Percentiles rank a stretch among this genome's conserved stretches.
Conservation (phyloP, 108 stramenopile genomes). For the Conticribra guillardii region DNA sequence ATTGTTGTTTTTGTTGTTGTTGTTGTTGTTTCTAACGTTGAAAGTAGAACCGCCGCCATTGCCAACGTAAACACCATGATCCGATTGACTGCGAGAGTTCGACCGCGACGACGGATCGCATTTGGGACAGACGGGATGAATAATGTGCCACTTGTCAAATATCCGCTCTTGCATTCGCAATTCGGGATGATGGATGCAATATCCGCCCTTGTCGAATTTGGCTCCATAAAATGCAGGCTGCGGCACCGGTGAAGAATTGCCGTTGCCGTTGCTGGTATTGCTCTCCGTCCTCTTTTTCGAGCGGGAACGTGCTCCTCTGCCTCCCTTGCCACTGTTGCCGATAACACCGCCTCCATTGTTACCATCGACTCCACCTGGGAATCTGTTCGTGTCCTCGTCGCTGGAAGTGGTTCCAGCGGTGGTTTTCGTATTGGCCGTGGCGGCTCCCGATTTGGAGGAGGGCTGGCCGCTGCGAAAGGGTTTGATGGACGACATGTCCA, state of each 20-base stretch:
- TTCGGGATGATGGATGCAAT: constrained; percentile 5
- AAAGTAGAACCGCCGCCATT: no score
- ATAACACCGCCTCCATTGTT: not conserved
- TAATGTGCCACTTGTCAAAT: constrained; percentile 13
- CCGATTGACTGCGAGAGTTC: no score
- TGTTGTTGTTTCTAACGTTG: no score
- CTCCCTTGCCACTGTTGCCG: not conserved
- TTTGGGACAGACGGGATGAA: constrained; percentile 4
- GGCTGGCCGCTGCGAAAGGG: not conserved
- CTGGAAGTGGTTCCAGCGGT: not conserved
- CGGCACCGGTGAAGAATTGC: not conserved
- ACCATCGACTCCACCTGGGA: not conserved
- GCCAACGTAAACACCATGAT: no score
- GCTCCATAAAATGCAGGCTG: constrained; percentile 10
- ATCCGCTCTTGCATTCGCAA: constrained; percentile 5
- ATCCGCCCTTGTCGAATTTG: constrained; percentile 3
- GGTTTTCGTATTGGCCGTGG: not conserved
- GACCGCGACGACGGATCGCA: not conserved
- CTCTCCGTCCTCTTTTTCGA: no score
- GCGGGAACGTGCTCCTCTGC: not conserved
- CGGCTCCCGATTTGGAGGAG: not conserved
- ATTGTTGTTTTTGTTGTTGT: no score
- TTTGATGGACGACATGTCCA: not conserved
- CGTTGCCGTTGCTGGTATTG: not conserved
- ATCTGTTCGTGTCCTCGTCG: not conserved